Evolutionary conservation across 1,284 basidiomycete species (phyloP), one percentile per base, ranked within the genome.

Genomic region (Irpex sp.): DNA sequence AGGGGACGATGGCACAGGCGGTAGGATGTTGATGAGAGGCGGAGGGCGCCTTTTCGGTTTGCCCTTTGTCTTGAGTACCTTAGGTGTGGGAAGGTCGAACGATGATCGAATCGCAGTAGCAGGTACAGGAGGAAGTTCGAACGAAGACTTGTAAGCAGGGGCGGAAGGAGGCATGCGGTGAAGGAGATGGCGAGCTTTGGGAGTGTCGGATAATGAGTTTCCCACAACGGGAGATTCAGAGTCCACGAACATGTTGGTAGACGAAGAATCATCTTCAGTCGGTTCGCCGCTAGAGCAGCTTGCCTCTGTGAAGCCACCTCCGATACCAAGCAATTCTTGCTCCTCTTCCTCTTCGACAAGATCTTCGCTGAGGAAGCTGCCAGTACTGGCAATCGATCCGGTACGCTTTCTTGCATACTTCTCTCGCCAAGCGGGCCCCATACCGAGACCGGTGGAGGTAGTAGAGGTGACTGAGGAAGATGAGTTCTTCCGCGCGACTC

Each of bases 311-410:
- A 90, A 91, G 21, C 84, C 82, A 62, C 86, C 83, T 57, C 87
- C 85, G n/a, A 89, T 74, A 56, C 87, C 87, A 37, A 91, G 78
- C 1, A 92, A 76, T 62, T 86, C 88, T 62, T 82, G 77, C 67
- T 92, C 89, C 71, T 93, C 91, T 37, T 92, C 89, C 67, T 91
- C 90, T 70, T 93, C 92, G 17, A 93, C 85, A 6, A 93, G 81
- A 62, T 93, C 82, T 73, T 93, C 91, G 68, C 89, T 92, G 55
- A 92, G 74, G 44, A 90, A 78, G 71, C 89, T 92, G 66, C 83
- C 83, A 54, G 76, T 81, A 71, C 90, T 92, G 15, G 88, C 85
- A 58, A 87, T 79, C 15, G 91, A 92, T 2, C 85, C 88, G 11
- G 89, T 82, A 54, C 90, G 87, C 69, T 88, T 89, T 66, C 90